These are phyloP conservation scores for Monoraphidium neglectum DNA, from an alignment of 139 green algal genomes.

Conservation along the genomic window DNA sequence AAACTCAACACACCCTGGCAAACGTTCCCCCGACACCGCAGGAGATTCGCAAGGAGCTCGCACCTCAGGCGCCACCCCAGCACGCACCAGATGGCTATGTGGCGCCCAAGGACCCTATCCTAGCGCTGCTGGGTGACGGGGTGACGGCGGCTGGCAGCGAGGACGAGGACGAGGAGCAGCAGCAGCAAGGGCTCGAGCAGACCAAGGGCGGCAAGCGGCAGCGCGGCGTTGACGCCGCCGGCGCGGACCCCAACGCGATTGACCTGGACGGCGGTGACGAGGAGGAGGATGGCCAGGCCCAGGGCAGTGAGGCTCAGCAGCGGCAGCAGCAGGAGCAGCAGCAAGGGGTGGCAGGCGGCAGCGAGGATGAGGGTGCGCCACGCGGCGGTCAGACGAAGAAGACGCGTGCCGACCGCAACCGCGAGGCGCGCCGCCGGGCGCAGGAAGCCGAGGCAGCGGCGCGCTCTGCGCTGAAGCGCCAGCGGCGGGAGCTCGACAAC, in stretches of 20 bases:
- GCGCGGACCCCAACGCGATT: neutral
- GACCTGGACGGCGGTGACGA: constrained; percentile 5
- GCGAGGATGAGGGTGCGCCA: neutral
- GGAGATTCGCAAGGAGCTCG: constrained; percentile 38
- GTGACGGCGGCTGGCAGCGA: constrained; percentile 26
- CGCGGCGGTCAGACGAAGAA: constrained; percentile 43
- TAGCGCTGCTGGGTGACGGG: constrained; percentile 42
- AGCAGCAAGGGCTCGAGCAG: neutral
- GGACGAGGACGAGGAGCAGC: constrained; percentile 40
- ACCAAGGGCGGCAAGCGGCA: neutral
- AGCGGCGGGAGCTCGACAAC: constrained; percentile 55
- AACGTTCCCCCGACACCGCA: too few species aligned
- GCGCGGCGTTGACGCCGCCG: neutral
- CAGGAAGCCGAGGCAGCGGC: constrained; percentile 36
- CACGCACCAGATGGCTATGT: constrained; percentile 28
- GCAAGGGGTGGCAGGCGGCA: constrained; percentile 8
- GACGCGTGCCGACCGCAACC: constrained; percentile 54
- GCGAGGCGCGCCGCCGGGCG: constrained; percentile 30
- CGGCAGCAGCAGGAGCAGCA: neutral
- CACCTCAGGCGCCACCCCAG: constrained; percentile 12
- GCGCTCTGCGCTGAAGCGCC: constrained; percentile 41
- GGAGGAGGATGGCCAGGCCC: constrained; percentile 23
- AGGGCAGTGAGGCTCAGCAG: neutral
- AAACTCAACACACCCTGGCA: too few species aligned
- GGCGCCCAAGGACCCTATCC: constrained; percentile 25